A percentile compares a stretch with the other conserved stretches of the same genome.
These are phyloP conservation scores for Furcasterigmium sp. DNA, from an alignment of 2,329 filamentous ascomycete species.

Conservation along the genomic window DNA sequence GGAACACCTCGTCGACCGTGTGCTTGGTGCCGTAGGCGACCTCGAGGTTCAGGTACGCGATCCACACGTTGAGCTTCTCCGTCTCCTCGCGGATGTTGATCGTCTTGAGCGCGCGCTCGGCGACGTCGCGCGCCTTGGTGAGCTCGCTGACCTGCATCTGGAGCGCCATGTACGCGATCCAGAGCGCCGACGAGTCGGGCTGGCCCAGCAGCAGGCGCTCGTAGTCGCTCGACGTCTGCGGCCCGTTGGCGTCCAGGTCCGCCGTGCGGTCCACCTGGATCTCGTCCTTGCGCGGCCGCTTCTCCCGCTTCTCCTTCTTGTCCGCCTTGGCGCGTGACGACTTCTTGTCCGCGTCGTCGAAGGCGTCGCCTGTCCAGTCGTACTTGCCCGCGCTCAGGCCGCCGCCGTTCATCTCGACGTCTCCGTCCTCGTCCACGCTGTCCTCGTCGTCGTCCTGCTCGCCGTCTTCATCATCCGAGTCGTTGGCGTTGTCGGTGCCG, in stretches of 20 bases:
- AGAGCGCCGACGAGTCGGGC: slow-evolving; percentile 87
- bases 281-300: slow-evolving; percentile 69
- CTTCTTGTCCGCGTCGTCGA: slow-evolving; percentile 40
- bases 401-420: slow-evolving; percentile 35
- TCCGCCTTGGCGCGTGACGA: slow-evolving; percentile 31
- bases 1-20: slow-evolving; percentile 79
- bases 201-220: slow-evolving; percentile 89
- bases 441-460: slow-evolving; percentile 36
- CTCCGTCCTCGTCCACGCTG: slow-evolving; percentile 30
- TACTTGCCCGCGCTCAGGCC: slow-evolving; percentile 61
- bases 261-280: slow-evolving; percentile 85
- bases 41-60: slow-evolving; percentile 90
- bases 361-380: slow-evolving; percentile 75
- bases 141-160: slow-evolving; percentile 89
- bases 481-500: slow-evolving; percentile 33
- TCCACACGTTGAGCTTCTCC: slow-evolving; percentile 94
- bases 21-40: slow-evolving; percentile 84
- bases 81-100: slow-evolving; percentile 88
- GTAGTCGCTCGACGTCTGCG: slow-evolving; percentile 86
- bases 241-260: slow-evolving; percentile 83
- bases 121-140: slow-evolving; percentile 80
- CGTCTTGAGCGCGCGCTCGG: slow-evolving; percentile 82
- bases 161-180: slow-evolving; percentile 99
- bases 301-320: slow-evolving; percentile 55
- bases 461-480: slow-evolving; percentile 25